phyloP scores from a whole-genome alignment of 73 alveolate genomes.

The Paramecium octaurelia region DNA sequence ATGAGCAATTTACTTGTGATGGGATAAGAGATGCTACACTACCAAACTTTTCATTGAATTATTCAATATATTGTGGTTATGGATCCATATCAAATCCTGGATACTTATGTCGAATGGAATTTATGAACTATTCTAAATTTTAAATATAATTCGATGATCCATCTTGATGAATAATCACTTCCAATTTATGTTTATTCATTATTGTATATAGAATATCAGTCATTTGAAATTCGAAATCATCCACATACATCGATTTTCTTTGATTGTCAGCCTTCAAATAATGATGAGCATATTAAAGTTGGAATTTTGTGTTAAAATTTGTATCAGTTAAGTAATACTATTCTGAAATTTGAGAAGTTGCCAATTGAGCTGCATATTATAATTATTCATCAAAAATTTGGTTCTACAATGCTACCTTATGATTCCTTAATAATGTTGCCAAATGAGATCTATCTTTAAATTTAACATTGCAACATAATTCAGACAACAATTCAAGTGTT shows the following conservation, averaged over 20 bases:
- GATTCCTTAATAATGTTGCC: constrained; percentile 40
- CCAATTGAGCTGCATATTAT: constrained; percentile 24
- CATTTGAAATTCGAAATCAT: constrained; percentile 54
- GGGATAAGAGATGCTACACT: constrained; percentile 68
- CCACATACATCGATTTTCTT: constrained; percentile 26
- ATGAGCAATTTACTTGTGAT: constrained; percentile 70
- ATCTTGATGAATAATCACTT: constrained; percentile 51
- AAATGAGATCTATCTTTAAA: constrained; percentile 46
- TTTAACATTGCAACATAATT: constrained; percentile 52
- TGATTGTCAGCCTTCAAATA: not conserved
- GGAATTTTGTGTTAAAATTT: constrained; percentile 34
- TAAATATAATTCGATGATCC: not conserved
- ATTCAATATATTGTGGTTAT: constrained; percentile 18
- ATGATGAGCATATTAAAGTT: constrained; percentile 23
- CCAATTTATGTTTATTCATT: constrained; percentile 31
- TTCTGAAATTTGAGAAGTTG: not conserved
- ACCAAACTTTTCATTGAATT: constrained; percentile 62
- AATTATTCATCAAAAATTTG: constrained; percentile 13
- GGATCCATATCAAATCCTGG: not conserved
- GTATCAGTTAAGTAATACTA: not conserved
- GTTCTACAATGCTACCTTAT: not conserved
- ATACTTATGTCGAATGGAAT: not conserved
- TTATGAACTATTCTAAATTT: not conserved
- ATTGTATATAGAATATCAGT: not conserved
- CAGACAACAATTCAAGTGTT: constrained; percentile 74